Percentiles rank a stretch among this genome's conserved stretches.
Evolutionary conservation across 495 filamentous ascomycete species (phyloP).

Genomic region (Neurospora pannonica): DNA sequence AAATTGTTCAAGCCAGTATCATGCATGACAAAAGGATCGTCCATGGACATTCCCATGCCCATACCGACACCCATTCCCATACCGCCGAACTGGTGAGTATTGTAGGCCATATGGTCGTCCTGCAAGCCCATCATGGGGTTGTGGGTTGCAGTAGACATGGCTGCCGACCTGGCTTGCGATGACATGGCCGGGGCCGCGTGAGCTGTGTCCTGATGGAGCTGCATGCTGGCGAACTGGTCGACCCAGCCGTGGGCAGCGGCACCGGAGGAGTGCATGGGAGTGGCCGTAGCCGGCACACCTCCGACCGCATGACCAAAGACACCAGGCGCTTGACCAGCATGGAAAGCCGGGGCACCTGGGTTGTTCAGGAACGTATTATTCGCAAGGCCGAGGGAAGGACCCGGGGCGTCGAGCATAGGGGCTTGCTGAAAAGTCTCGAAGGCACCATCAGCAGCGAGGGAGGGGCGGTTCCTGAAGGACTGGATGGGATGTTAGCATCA

Average conservation of each 20-base stretch:
- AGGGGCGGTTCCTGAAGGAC: slow-evolving; percentile 21
- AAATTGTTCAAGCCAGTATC: not conserved
- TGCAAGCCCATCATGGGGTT: slow-evolving; percentile 1
- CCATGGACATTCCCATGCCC: not conserved
- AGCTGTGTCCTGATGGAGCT: slow-evolving; percentile 5
- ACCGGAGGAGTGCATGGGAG: slow-evolving; percentile 2
- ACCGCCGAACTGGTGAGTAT: not conserved
- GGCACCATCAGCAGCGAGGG: slow-evolving; percentile 6
- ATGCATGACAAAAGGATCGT: not conserved
- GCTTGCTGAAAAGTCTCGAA: slow-evolving; percentile 18
- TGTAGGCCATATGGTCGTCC: not conserved
- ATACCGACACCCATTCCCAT: not conserved
- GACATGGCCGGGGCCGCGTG: slow-evolving; percentile 2
- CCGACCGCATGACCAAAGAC: not conserved
- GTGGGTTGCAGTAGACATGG: slow-evolving; percentile 3
- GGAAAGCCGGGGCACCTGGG: not conserved
- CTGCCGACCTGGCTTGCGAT: not conserved
- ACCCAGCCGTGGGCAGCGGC: slow-evolving; percentile 16
- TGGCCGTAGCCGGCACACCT: not conserved
- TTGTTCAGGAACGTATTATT: slow-evolving; percentile 5
- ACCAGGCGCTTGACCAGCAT: not conserved
- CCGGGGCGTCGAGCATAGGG: not conserved
- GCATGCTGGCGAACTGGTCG: slow-evolving; percentile 18
- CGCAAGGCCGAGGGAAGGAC: not conserved
- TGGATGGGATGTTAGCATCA: slow-evolving; percentile 4